Evolutionary conservation across 345 rosid species (phyloP).

Genomic region (Gossypium ekmanianum): DNA sequence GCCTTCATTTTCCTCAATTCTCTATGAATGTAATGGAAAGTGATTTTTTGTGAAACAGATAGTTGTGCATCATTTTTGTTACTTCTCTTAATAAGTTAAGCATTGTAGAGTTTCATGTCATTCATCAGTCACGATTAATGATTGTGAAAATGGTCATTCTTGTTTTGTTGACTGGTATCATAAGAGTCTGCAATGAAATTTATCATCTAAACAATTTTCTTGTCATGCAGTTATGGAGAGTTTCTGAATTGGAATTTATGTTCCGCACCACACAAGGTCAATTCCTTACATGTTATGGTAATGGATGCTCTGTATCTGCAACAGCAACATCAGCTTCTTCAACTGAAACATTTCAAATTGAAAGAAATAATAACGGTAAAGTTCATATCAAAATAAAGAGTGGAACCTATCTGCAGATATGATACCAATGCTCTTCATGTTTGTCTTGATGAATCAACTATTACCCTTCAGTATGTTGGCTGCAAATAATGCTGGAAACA

Average conservation of each 20-base stretch:
- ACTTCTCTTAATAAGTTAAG: not conserved
- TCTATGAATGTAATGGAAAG: not conserved
- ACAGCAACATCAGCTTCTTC: constrained; percentile 43
- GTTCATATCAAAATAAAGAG: constrained; percentile 47
- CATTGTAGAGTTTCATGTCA: not conserved
- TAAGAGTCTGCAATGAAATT: not conserved
- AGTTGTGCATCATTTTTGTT: not conserved
- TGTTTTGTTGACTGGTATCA: not conserved
- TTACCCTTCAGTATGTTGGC: not conserved
- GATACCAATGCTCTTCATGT: not conserved
- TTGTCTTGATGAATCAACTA: not conserved
- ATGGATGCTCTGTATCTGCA: constrained; percentile 52
- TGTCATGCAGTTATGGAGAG: constrained; percentile 60
- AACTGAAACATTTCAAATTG: constrained; percentile 46
- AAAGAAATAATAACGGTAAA: constrained; percentile 41
- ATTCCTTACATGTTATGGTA: constrained; percentile 58
- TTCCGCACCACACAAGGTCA: constrained; percentile 51
- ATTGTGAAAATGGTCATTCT: not conserved
- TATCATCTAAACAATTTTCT: constrained; percentile 5
- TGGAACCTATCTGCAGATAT: constrained; percentile 65
- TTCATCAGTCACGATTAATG: not conserved
- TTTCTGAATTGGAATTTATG: constrained; percentile 50
- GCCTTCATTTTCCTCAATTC: not conserved
- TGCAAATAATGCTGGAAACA: not conserved
- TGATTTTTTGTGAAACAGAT: not conserved